Evolutionary conservation across 2,329 filamentous ascomycete species (phyloP).

Genomic region (Cercospora sojina): DNA sequence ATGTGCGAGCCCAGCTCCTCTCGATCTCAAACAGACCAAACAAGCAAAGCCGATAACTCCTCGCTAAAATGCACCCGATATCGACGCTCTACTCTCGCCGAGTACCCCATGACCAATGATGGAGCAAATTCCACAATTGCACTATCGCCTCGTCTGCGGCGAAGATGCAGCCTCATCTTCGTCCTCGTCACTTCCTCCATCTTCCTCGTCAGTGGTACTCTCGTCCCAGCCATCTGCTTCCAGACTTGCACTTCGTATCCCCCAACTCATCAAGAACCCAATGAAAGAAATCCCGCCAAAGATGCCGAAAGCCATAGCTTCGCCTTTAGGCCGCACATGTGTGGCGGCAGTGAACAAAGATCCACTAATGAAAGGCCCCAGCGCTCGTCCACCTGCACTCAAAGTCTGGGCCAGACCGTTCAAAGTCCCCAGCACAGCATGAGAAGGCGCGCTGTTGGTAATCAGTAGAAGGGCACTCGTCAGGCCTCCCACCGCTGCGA

Average conservation of each 20-base stretch:
- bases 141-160: constrained; percentile 9
- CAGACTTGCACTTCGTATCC: constrained; percentile 64
- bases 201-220: constrained; percentile 48
- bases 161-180: constrained; percentile 18
- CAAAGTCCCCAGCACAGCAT: constrained; percentile 80
- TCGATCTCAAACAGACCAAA: background rate
- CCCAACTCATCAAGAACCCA: constrained; percentile 76
- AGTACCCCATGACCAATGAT: background rate
- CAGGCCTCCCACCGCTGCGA: constrained; percentile 83
- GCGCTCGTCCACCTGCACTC: constrained; percentile 82
- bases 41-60: background rate
- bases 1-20: background rate
- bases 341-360: constrained; percentile 79
- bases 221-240: constrained; percentile 59
- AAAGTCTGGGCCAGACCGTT: constrained; percentile 94
- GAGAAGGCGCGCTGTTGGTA: constrained; percentile 86
- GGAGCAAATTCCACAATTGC: background rate
- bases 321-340: constrained; percentile 73
- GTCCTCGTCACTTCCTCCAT: constrained; percentile 23
- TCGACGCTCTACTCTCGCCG: background rate
- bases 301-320: constrained; percentile 79
- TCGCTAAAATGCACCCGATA: background rate
- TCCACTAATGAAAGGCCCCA: constrained; percentile 85
- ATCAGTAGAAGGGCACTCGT: constrained; percentile 88
- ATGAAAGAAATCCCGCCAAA: constrained; percentile 81